Conservation (phyloP, 2,329 filamentous ascomycete genomes). For the Talaromyces albobiverticillius region DNA sequence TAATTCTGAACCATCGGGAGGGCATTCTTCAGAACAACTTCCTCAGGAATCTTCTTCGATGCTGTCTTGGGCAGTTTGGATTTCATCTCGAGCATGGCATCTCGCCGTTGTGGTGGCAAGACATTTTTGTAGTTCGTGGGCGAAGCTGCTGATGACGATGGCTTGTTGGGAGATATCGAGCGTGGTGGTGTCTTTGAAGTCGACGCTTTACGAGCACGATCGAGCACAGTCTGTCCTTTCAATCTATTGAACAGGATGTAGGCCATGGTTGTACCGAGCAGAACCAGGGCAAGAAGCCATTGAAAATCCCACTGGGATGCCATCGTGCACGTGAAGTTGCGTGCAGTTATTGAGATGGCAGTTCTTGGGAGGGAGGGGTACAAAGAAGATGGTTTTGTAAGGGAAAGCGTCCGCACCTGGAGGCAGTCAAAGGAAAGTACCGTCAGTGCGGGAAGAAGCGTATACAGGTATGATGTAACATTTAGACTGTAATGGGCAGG, state of each 20-base stretch:
- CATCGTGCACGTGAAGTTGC: neutral
- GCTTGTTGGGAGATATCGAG: constrained; percentile 50
- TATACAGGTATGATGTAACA: neutral
- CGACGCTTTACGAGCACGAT: constrained; percentile 44
- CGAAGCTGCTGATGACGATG: constrained; percentile 23
- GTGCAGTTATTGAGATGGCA: neutral
- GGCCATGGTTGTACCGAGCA: constrained; percentile 22
- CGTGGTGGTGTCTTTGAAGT: constrained; percentile 52
- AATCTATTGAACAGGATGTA: constrained; percentile 27
- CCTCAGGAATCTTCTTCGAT: constrained; percentile 26
- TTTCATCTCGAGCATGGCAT: constrained; percentile 38
- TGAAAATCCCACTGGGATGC: constrained; percentile 1
- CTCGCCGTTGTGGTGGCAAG: constrained; percentile 54
- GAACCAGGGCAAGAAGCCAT: constrained; percentile 23
- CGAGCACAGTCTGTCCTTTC: constrained; percentile 37
- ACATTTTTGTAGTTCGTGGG: constrained; percentile 42
- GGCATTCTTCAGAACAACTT: constrained; percentile 30
- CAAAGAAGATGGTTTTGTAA: neutral
- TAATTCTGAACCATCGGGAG: constrained; percentile 44
- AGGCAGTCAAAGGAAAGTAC: neutral
- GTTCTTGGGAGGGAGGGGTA: neutral
- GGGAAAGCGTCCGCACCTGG: neutral
- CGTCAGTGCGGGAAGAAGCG: neutral
- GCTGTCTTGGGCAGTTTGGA: constrained; percentile 17
- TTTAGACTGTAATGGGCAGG: neutral